phyloP scores from a whole-genome alignment of 805 yeast genomes.

The Clavispora santaluciae region DNA sequence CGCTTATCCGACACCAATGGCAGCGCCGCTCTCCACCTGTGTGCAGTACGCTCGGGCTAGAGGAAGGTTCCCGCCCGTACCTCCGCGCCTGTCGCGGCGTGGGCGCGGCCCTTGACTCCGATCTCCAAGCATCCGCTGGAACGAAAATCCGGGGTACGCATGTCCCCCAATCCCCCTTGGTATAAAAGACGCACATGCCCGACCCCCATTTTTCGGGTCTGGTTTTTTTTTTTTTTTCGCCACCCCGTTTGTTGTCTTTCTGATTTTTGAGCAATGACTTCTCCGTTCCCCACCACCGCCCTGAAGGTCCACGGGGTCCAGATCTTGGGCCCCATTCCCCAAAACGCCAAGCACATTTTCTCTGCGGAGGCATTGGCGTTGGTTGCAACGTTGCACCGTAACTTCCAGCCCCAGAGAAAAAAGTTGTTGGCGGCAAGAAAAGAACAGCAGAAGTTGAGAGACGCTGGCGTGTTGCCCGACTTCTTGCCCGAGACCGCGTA shows the following conservation, averaged over 20 bases:
- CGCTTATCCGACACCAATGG: neutral
- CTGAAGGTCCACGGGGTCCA: slow-evolving; percentile 49
- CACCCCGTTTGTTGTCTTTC: neutral
- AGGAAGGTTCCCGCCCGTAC: neutral
- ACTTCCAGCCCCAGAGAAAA: slow-evolving; percentile 60
- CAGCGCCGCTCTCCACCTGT: neutral
- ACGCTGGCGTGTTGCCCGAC: slow-evolving; percentile 56
- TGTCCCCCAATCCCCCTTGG: slow-evolving; percentile 1
- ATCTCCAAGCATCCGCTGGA: slow-evolving; percentile 13
- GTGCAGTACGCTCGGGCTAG: neutral
- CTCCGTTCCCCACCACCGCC: slow-evolving; percentile 42
- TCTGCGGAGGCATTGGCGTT: slow-evolving; percentile 62
- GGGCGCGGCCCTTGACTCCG: slow-evolving; percentile 12
- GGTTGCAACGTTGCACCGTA: slow-evolving; percentile 67
- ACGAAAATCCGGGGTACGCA: slow-evolving; percentile 13
- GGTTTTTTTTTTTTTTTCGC: neutral
- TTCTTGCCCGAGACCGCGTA: slow-evolving; percentile 64
- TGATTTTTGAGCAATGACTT: slow-evolving; percentile 7
- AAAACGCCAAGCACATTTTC: slow-evolving; percentile 48
- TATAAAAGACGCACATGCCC: slow-evolving; percentile 7
- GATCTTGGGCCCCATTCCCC: slow-evolving; percentile 48
- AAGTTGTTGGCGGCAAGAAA: slow-evolving; percentile 59
- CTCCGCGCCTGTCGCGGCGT: neutral
- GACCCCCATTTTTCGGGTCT: neutral
- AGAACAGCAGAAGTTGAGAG: slow-evolving; percentile 54